Conservation (phyloP, 2,329 filamentous ascomycete genomes). For the Neospermospora avenae region DNA sequence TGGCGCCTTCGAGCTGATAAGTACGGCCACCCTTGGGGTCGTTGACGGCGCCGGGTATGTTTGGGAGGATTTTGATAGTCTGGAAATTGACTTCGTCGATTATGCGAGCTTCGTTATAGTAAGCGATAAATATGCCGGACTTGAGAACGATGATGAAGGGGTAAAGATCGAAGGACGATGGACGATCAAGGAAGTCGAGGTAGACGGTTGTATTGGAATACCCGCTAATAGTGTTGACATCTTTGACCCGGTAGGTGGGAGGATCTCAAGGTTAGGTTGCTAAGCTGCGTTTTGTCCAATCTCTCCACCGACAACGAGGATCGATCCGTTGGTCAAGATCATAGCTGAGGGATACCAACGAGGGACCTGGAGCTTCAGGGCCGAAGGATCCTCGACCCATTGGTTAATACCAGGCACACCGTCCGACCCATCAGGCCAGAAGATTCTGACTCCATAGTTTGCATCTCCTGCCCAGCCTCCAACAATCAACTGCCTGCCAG, state of each 20-base stretch:
- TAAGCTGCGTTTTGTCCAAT: constrained; percentile 58
- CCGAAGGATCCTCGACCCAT: constrained; percentile 59
- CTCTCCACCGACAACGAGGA: constrained; percentile 62
- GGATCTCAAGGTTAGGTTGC: constrained; percentile 60
- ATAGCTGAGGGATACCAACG: constrained; percentile 65
- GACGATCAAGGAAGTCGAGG: constrained; percentile 59
- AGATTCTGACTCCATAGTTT: constrained; percentile 60
- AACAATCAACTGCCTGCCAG: constrained; percentile 61
- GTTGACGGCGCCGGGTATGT: constrained; percentile 60
- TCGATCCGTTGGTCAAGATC: constrained; percentile 62
- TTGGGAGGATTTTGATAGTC: constrained; percentile 54
- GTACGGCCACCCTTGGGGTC: constrained; percentile 59
- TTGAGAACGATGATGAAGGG: constrained; percentile 62
- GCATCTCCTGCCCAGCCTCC: constrained; percentile 64
- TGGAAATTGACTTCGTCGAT: constrained; percentile 57
- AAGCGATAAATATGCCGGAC: constrained; percentile 60
- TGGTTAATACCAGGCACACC: constrained; percentile 57
- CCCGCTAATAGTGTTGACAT: constrained; percentile 16
- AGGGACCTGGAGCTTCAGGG: constrained; percentile 54
- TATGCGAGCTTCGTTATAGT: constrained; percentile 66
- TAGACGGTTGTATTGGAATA: constrained; percentile 45
- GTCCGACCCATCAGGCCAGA: constrained; percentile 55
- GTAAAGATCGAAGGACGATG: constrained; percentile 66
- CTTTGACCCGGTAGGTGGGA: constrained; percentile 48
- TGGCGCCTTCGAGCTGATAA: constrained; percentile 63